Conservation (phyloP, 2,329 filamentous ascomycete genomes). For the Ophiostoma triangulosporum region DNA sequence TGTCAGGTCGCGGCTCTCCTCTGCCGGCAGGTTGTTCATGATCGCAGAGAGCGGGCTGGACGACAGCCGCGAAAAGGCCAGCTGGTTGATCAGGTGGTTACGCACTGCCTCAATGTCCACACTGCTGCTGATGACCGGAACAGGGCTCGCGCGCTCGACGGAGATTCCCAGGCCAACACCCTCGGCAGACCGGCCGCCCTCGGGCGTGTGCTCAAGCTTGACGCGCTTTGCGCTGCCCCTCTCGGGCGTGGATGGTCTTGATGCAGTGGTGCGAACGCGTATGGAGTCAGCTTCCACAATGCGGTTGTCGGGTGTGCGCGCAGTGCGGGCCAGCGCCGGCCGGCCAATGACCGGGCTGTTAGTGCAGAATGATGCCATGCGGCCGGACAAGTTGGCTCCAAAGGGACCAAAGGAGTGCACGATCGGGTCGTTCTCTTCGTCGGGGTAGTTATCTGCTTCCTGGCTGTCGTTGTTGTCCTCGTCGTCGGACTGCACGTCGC, state of each 20-base stretch:
- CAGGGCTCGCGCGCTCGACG: conserved; percentile 8
- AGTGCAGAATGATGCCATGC: conserved; percentile 65
- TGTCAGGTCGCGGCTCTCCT: conserved; percentile 45
- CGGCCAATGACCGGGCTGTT: conserved; percentile 42
- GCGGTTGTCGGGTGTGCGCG: conserved; percentile 3
- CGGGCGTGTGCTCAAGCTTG: conserved; percentile 1
- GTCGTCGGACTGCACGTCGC: conserved; percentile 35
- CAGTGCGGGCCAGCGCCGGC: conserved; percentile 9
- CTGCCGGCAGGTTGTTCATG: conserved; percentile 66
- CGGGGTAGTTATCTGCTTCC: conserved; percentile 63
- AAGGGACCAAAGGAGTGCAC: conserved; percentile 87
- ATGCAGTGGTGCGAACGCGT: background rate
- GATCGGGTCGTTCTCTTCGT: conserved; percentile 90
- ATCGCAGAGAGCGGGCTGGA: conserved; percentile 86
- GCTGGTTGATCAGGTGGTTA: conserved; percentile 89
- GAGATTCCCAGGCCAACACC: conserved; percentile 15
- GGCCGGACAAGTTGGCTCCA: conserved; percentile 70
- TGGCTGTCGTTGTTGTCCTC: conserved; percentile 58
- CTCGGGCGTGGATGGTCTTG: background rate
- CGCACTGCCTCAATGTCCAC: conserved; percentile 38
- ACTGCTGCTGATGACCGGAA: conserved; percentile 12
- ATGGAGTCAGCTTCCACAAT: background rate
- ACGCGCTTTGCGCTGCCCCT: background rate
- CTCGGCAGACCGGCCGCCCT: background rate
- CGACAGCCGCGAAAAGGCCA: conserved; percentile 85